phyloP scores from a whole-genome alignment of 2,329 filamentous ascomycete genomes.

The Metarhizium sp. region DNA sequence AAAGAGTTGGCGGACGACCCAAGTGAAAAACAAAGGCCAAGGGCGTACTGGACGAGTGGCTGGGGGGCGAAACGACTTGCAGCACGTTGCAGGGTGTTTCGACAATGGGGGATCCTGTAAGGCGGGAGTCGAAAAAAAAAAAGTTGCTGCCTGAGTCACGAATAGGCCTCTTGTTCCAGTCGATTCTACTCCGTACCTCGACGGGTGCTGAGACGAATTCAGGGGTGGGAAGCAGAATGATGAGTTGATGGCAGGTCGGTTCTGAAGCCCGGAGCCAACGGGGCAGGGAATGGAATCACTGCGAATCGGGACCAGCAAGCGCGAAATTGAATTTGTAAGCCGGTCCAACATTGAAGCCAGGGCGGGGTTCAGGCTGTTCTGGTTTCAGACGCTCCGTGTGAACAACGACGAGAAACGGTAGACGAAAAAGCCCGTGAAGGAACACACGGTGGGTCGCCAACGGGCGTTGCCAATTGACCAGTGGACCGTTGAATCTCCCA shows the following conservation, averaged over 20 bases:
- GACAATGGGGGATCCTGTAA: background rate
- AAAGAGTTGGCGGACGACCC: too few relatives aligned
- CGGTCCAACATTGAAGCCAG: background rate
- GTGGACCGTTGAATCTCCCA: too few relatives aligned
- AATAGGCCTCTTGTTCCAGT: conserved; percentile 14
- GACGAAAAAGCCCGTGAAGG: too few relatives aligned
- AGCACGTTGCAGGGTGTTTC: conserved; percentile 2
- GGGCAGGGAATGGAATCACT: background rate
- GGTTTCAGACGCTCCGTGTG: too few relatives aligned
- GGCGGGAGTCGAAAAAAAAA: conserved; percentile 2
- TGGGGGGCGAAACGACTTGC: background rate
- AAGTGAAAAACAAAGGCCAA: background rate
- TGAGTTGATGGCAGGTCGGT: background rate
- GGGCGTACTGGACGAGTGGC: conserved; percentile 4
- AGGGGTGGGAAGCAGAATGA: background rate
- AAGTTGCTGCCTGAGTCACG: conserved; percentile 27
- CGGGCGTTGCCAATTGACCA: too few relatives aligned
- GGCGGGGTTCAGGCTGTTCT: background rate
- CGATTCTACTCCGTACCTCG: background rate
- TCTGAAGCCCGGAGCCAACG: background rate
- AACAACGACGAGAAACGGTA: too few relatives aligned
- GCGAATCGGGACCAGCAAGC: background rate
- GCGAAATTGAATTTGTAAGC: conserved; percentile 4
- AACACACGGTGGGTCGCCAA: too few relatives aligned
- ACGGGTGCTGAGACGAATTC: background rate